Base-by-base conservation (phyloP, 768 basidiomycete species). In the Boletales sp. region DNA sequence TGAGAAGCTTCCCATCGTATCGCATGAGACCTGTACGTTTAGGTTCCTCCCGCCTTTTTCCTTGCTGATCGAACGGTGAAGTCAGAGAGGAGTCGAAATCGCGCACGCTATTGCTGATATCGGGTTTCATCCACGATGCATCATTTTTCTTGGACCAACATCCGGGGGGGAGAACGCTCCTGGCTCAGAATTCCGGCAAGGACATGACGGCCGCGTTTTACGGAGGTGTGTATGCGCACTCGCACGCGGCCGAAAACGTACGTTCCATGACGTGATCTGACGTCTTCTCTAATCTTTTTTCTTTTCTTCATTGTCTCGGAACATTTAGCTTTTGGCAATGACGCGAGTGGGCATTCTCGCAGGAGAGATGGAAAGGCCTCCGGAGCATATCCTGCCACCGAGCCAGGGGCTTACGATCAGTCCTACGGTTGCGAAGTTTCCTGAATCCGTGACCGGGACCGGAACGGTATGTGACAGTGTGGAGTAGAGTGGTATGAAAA, bases 121-220 rank as follows among this genome's bases (percentile, higher is more conserved):
- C 85, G 15, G 93, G 93, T 12, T 94, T 90, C 72, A 86, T 96
- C 55, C 90, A 94, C 64, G 92, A 95, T 56, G 80, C 84, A 17
- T 78, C 86, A 4, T 65, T 75, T 10, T 93, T 94, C 64, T 54
- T 83, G 32, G 83, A 86, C 49, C 75, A 82, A 46, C 89, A 92
- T 70, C 93, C 93, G 0, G 93, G 93, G 19, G 93, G 93, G 14
- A 72, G 72, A 37, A 61, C 71, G 33, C 61, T 87, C 46, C 68
- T 96, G 59, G 66, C 71, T 46, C 70, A 68, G 25, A 81, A 74
- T 53, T 75, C 83, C 14, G 92, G 91, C 17, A 85, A 83, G 60
- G 91, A 94, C 55, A 83, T 87, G 64, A 92, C 91, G 0, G 78
- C 86, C 1, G 78, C 87, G 3, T 94, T 94, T 73, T 89, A 86